phyloP scores from a whole-genome alignment of 768 basidiomycete genomes.

The Rhizopogon vinicolor region DNA sequence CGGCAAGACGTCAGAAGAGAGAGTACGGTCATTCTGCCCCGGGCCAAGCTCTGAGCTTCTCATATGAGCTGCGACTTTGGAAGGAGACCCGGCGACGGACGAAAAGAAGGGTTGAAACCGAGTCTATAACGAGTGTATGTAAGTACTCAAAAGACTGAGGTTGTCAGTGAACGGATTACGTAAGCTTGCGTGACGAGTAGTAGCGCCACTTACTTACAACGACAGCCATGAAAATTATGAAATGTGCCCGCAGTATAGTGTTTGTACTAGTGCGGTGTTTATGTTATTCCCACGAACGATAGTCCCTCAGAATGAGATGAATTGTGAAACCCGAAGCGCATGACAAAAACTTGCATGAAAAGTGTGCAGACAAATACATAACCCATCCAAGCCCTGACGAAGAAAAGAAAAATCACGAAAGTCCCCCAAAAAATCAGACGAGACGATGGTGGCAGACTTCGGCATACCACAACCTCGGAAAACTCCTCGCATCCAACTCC shows the following conservation, averaged over 20 bases:
- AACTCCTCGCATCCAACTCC: not conserved
- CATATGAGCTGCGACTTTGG: not conserved
- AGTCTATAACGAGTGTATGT: too few relatives aligned
- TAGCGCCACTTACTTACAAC: too few relatives aligned
- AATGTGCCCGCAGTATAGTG: too few relatives aligned
- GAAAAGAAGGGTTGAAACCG: too few relatives aligned
- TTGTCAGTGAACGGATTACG: too few relatives aligned
- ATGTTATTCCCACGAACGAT: too few relatives aligned
- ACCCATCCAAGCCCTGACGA: not conserved
- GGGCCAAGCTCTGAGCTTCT: not conserved
- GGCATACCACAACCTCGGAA: not conserved
- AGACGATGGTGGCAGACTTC: not conserved
- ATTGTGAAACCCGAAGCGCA: not conserved
- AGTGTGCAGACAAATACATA: not conserved
- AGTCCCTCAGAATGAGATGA: not conserved
- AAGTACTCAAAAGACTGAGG: too few relatives aligned
- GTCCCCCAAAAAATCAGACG: not conserved
- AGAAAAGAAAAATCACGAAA: not conserved
- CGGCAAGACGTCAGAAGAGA: not conserved
- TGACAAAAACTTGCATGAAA: not conserved
- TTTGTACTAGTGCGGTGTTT: too few relatives aligned
- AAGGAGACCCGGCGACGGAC: too few relatives aligned
- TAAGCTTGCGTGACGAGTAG: too few relatives aligned
- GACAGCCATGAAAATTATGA: too few relatives aligned
- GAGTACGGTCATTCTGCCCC: not conserved